A percentile compares a stretch with the other conserved stretches of the same genome.
Conservation (phyloP, 192 early-diverging fungal genomes). For the Mortierella alpina region DNA sequence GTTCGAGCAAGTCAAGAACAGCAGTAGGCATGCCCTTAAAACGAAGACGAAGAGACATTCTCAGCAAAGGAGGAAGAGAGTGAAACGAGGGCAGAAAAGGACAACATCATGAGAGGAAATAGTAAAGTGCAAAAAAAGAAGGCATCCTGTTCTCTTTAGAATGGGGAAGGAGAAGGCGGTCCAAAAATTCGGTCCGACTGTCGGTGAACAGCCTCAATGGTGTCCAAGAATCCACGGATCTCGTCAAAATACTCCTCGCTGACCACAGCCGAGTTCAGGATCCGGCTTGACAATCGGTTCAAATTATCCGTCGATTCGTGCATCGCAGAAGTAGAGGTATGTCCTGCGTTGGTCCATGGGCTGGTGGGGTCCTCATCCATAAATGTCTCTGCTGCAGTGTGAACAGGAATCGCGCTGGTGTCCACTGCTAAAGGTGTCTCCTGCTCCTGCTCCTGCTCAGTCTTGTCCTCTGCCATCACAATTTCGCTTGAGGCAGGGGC, state of each 20-base stretch:
- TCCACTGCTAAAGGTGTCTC: neutral
- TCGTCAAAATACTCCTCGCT: slow-evolving; percentile 52
- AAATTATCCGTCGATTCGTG: slow-evolving; percentile 29
- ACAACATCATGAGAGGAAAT: neutral
- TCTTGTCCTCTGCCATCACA: neutral
- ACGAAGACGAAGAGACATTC: neutral
- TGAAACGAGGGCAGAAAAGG: neutral
- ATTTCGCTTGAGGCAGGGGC: neutral
- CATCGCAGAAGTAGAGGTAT: neutral
- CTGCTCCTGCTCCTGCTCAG: slow-evolving; percentile 11
- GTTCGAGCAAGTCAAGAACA: slow-evolving; percentile 1
- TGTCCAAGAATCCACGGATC: slow-evolving; percentile 48
- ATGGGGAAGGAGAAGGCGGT: neutral
- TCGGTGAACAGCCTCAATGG: slow-evolving; percentile 42
- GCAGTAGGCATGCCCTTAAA: neutral
- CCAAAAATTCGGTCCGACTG: slow-evolving; percentile 37
- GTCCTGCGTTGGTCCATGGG: slow-evolving; percentile 9
- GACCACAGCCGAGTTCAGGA: slow-evolving; percentile 25
- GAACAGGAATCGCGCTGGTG: neutral
- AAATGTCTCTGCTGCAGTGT: slow-evolving; percentile 2
- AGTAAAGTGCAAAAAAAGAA: neutral
- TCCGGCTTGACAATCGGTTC: slow-evolving; percentile 34
- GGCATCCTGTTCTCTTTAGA: neutral
- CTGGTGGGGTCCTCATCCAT: slow-evolving; percentile 20
- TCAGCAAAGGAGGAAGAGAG: neutral